These are phyloP conservation scores for Russula ochroleuca DNA, from an alignment of 768 basidiomycete genomes.

Conservation along the genomic window DNA sequence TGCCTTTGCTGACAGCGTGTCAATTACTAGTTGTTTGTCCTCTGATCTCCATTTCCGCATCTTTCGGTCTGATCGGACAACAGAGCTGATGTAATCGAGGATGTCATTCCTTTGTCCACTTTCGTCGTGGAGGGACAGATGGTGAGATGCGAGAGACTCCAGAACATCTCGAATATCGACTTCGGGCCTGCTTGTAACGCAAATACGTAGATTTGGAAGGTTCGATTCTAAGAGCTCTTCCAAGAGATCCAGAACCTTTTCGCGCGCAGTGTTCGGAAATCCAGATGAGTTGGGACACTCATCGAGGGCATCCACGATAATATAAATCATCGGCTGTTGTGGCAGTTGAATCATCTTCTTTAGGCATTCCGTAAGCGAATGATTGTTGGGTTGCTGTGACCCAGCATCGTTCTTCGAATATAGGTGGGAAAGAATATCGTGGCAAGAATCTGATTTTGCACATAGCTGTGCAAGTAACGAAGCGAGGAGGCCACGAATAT, in stretches of 20 bases:
- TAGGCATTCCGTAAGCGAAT: neutral
- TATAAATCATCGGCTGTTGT: neutral
- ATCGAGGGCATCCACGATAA: slow-evolving; percentile 9
- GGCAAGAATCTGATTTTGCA: neutral
- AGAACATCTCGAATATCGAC: neutral
- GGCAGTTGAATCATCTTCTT: neutral
- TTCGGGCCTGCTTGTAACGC: neutral
- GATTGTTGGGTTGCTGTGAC: too few species aligned
- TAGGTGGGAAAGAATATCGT: too few species aligned
- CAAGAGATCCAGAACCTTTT: neutral
- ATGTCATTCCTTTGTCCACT: neutral
- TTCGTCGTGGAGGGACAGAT: neutral
- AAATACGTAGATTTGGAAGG: neutral
- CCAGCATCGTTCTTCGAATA: too few species aligned
- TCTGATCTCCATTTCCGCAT: slow-evolving; percentile 2
- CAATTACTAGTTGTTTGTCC: neutral
- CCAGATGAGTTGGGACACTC: slow-evolving; percentile 5
- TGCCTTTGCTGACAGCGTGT: neutral
- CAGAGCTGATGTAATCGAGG: neutral
- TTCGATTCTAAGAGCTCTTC: neutral
- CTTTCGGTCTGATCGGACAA: neutral
- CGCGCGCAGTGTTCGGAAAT: neutral
- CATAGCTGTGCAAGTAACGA: neutral
- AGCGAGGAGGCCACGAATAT: neutral
- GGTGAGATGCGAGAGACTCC: neutral